A percentile compares a stretch with the other conserved stretches of the same genome.
These are phyloP conservation scores for Trichoderma virens DNA, from an alignment of 495 filamentous ascomycete genomes.

Conservation along the genomic window DNA sequence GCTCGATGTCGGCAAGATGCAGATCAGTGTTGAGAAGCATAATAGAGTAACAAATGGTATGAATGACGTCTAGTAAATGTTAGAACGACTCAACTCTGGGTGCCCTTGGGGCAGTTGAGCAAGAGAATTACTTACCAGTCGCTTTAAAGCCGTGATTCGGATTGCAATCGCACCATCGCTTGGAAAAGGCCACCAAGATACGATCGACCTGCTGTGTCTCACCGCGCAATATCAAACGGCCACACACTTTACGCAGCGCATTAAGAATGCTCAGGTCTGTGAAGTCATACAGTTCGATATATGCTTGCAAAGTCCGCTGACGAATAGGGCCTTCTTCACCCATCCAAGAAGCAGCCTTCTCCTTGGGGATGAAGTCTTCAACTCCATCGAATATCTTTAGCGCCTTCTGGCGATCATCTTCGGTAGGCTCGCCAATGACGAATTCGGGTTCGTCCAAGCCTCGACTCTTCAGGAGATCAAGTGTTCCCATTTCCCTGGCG, in stretches of 20 bases:
- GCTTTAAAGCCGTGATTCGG: constrained; percentile 90
- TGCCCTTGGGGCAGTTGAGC: no score
- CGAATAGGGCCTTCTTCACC: constrained; percentile 66
- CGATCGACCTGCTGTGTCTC: constrained; percentile 97
- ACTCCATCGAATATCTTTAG: constrained; percentile 79
- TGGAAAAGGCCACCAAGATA: constrained; percentile 80
- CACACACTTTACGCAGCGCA: constrained; percentile 72
- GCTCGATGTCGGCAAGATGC: constrained; percentile 86
- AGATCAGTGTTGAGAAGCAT: constrained; percentile 94
- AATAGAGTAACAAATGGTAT: constrained; percentile 94
- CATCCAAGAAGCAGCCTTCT: constrained; percentile 80
- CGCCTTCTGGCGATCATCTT: constrained; percentile 66
- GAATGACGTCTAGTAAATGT: constrained; percentile 66
- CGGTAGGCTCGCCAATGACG: constrained; percentile 41
- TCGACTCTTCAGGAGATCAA: constrained; percentile 21
- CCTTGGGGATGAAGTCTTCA: constrained; percentile 67
- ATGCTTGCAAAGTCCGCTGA: constrained; percentile 64
- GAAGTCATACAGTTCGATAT: constrained; percentile 89
- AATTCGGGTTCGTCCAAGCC: constrained; percentile 44
- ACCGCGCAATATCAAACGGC: constrained; percentile 73
- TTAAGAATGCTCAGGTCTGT: constrained; percentile 71
- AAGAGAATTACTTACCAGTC: constrained; percentile 48
- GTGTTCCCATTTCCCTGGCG: constrained; percentile 15
- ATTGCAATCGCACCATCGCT: constrained; percentile 91
- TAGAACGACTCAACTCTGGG: not conserved